Conservation (phyloP, 768 basidiomycete species). For the Mrakia frigida region DNA sequence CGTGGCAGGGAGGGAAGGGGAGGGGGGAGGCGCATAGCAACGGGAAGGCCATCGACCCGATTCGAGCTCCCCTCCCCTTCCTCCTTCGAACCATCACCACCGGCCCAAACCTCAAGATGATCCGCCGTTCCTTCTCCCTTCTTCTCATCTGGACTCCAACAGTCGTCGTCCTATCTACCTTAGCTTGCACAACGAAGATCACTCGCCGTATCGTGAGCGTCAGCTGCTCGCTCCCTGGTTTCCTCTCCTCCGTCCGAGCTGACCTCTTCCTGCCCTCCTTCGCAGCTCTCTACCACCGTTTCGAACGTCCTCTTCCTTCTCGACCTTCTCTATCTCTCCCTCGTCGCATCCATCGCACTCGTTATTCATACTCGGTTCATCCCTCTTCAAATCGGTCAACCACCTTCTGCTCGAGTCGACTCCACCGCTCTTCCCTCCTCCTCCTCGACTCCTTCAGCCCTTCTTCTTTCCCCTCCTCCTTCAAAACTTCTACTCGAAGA, state of each 20-base stretch:
- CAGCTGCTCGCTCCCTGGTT: background rate
- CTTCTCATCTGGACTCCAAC: background rate
- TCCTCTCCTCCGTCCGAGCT: background rate
- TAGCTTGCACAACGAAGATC: background rate
- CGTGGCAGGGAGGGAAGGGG: too few species aligned
- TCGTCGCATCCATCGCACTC: background rate
- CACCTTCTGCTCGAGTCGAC: background rate
- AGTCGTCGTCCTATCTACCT: background rate
- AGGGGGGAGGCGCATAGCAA: too few species aligned
- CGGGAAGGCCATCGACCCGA: too few species aligned
- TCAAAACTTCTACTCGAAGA: too few species aligned
- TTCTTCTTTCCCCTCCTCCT: background rate
- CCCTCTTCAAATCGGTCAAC: background rate
- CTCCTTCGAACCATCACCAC: background rate
- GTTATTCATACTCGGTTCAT: background rate
- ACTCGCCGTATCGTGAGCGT: slow-evolving; percentile 2
- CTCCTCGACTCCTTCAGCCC: background rate
- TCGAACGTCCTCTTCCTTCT: background rate
- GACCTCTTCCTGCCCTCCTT: background rate
- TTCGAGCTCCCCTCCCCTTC: background rate
- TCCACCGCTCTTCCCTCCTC: background rate
- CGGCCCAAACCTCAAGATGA: background rate
- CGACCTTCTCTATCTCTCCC: background rate
- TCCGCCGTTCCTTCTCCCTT: background rate
- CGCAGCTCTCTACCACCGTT: background rate